phyloP scores from a whole-genome alignment of 2,329 filamentous ascomycete genomes.

The Drechslerella stenobrocha region DNA sequence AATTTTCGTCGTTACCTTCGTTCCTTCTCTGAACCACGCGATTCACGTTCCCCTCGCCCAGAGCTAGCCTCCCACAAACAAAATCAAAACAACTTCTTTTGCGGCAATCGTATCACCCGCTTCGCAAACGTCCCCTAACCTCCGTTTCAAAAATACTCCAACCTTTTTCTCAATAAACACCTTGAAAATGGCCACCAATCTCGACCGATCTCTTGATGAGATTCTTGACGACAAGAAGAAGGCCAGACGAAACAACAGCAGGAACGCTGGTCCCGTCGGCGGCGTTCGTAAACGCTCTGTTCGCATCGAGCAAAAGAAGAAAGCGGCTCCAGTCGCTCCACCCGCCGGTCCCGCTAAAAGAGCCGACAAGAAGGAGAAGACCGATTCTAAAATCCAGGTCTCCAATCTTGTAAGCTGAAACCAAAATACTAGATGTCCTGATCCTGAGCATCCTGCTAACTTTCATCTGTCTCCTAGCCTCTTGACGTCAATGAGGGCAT shows the following conservation, averaged over 20 bases:
- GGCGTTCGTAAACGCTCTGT: constrained; percentile 59
- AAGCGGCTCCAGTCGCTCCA: constrained; percentile 54
- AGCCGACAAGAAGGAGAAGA: constrained; percentile 65
- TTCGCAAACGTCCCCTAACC: no score
- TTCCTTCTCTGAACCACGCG: not conserved
- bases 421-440: constrained; percentile 9
- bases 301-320: constrained; percentile 52
- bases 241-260: constrained; percentile 51
- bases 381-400: constrained; percentile 95
- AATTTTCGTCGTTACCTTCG: no score
- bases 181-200: constrained; percentile 81
- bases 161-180: constrained; percentile 3
- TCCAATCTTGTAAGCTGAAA: constrained; percentile 83
- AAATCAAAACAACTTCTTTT: no score
- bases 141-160: no score
- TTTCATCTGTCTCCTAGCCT: constrained; percentile 68
- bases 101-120: no score
- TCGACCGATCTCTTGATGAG: constrained; percentile 95
- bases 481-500: constrained; percentile 93
- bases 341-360: constrained; percentile 66
- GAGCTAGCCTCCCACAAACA: no score
- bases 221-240: constrained; percentile 74
- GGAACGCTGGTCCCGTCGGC: constrained; percentile 68
- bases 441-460: constrained; percentile 30
- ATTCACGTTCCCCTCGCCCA: no score